Evolutionary conservation across 2,329 filamentous ascomycete species (phyloP).

Genomic region (Colletotrichum sp.): DNA sequence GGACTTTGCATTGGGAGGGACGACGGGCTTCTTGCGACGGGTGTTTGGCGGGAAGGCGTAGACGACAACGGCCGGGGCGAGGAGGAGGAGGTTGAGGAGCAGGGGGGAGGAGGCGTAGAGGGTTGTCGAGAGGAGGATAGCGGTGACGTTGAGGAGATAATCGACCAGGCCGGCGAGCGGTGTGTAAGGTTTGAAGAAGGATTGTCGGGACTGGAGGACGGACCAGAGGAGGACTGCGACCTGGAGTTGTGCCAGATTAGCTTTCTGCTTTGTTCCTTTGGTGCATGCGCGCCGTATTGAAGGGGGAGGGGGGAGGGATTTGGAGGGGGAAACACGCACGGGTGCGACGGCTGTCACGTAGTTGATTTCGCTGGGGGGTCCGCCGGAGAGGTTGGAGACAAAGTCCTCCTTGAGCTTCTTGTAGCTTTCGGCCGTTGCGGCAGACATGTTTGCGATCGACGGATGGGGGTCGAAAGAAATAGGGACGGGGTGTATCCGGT

Average conservation of each 20-base stretch:
- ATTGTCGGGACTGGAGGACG: constrained; percentile 80
- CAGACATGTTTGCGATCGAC: constrained; percentile 35
- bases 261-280: constrained; percentile 9
- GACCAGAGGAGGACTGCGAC: constrained; percentile 87
- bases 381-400: constrained; percentile 88
- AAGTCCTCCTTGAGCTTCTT: constrained; percentile 95
- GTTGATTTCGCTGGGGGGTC: constrained; percentile 85
- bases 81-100: constrained; percentile 75
- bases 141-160: constrained; percentile 85
- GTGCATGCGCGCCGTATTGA: neutral
- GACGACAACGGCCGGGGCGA: constrained; percentile 73
- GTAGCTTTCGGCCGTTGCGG: constrained; percentile 62
- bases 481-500: neutral
- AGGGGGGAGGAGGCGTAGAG: constrained; percentile 79
- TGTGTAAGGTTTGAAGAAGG: constrained; percentile 81
- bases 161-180: constrained; percentile 74
- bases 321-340: constrained; percentile 57
- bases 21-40: constrained; percentile 51
- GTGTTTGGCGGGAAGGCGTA: constrained; percentile 54
- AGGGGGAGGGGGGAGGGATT: neutral
- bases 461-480: neutral
- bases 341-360: constrained; percentile 84
- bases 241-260: constrained; percentile 50
- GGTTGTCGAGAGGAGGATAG: constrained; percentile 84
- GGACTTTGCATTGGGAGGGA: constrained; percentile 47